Conservation (phyloP, 1,139 yeast genomes). For the Geotrichum siamense region DNA sequence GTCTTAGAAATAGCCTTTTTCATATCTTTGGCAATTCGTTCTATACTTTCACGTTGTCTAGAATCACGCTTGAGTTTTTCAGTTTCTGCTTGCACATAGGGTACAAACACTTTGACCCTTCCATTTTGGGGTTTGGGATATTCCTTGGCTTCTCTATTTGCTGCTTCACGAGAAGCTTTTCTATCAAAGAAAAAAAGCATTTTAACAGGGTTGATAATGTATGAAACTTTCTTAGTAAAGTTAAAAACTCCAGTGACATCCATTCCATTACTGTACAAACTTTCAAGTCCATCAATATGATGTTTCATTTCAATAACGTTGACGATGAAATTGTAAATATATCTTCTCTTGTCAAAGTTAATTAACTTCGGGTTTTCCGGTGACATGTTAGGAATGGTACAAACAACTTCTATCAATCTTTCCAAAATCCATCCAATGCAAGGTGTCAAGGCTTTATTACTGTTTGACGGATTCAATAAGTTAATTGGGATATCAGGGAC, state of each 20-base stretch:
- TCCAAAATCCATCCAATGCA: conserved; percentile 78
- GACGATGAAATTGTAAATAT: conserved; percentile 47
- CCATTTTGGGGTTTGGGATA: conserved; percentile 30
- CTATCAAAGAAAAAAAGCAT: conserved; percentile 29
- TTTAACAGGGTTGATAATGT: conserved; percentile 29
- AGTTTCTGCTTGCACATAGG: conserved; percentile 42
- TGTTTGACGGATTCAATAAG: conserved; percentile 15
- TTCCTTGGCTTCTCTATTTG: conserved; percentile 40
- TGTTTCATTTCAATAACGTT: conserved; percentile 43
- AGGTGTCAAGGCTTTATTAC: conserved; percentile 45
- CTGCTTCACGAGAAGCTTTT: conserved; percentile 36
- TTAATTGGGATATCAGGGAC: conserved; percentile 36
- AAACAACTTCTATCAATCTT: conserved; percentile 55
- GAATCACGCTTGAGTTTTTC: conserved; percentile 48
- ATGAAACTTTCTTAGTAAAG: conserved; percentile 24
- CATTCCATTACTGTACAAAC: conserved; percentile 16
- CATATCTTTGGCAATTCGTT: conserved; percentile 37
- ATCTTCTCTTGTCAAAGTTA: conserved; percentile 63
- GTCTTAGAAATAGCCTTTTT: conserved; percentile 24
- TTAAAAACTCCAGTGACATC: conserved; percentile 21
- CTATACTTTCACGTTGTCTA: conserved; percentile 40
- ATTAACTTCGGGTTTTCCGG: conserved; percentile 50
- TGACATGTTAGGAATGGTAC: conserved; percentile 61
- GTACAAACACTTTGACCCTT: conserved; percentile 40
- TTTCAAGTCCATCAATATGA: conserved; percentile 14